These are phyloP conservation scores for Rhizoclosmatium sp. DNA, from an alignment of 192 early-diverging fungal species.

Conservation along the genomic window DNA sequence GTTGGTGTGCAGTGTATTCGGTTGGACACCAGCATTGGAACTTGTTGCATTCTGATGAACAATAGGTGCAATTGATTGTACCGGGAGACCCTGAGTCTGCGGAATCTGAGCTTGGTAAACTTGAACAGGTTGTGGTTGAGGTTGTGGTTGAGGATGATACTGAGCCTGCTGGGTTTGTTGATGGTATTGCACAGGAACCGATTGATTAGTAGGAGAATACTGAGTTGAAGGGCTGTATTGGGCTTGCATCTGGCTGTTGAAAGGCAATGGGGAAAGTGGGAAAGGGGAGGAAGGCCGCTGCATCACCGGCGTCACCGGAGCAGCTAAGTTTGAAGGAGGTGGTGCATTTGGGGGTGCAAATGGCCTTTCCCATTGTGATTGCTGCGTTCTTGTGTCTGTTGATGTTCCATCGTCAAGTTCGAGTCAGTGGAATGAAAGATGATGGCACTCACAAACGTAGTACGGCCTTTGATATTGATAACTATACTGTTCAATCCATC, in stretches of 20 bases:
- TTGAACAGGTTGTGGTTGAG: background rate
- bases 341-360: background rate
- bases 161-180: background rate
- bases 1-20: background rate
- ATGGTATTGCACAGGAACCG: background rate
- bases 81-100: background rate
- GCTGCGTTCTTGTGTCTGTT: background rate
- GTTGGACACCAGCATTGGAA: background rate
- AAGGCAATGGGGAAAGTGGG: background rate
- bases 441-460: conserved; percentile 11
- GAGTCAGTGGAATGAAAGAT: background rate
- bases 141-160: conserved; percentile 7
- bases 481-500: conserved; percentile 13
- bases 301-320: background rate
- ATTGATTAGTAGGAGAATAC: background rate
- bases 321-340: background rate
- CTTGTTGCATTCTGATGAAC: background rate
- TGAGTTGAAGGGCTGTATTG: background rate
- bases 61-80: background rate
- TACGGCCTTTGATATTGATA: background rate
- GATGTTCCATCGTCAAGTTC: background rate
- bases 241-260: background rate
- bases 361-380: background rate
- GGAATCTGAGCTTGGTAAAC: background rate
- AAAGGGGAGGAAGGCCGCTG: background rate